Evolutionary conservation across 2,329 filamentous ascomycete species (phyloP), one percentile per base, ranked within the genome.

Genomic region (Fusarium illudens): DNA sequence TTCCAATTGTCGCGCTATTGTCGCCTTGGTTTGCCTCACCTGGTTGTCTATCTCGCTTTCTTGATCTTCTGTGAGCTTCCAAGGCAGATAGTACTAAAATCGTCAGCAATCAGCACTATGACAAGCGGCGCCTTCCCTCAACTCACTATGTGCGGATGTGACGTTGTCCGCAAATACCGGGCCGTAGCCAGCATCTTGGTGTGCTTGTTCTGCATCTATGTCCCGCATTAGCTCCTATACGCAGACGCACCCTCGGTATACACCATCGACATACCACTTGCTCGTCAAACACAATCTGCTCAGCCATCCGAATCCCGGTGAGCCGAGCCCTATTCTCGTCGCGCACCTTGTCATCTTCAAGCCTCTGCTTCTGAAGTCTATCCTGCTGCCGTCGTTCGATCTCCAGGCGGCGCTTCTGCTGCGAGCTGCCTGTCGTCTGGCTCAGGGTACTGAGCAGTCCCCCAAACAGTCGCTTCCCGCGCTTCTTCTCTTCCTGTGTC

Each of bases 401-500:
- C 77, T 95, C 94, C 65, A 86, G 87, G 60, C 92, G 89, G 72
- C 88, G 89, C 79, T 87, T 90, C 79, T 91, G 89, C 82, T 84
- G 87, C 69, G 81, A 84, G 81, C 76, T 84, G 70, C 83, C 86
- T 75, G 85, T 86, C 73, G 86, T 90, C 80, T 95, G 92, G 78
- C 90, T 93, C 63, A 97, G 84, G 34, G 91, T 93, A 77, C 86
- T 92, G 62, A 96, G 83, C 59, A 96, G 81, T 33, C 90, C 92
- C 64, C 95, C 94, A 76, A 97, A 97, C 64, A 98, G 84, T 55
- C 95, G 87, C 78, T 92, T 91, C 20, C 92, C 92, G 34, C 95
- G 90, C 76, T 92, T 93, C 78, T 90, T 93, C 76, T 98, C 95
- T 73, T 96, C 92, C 60, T 89, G 78, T 7, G 72, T 74, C 36